Evolutionary conservation across 2,329 filamentous ascomycete species (phyloP), one percentile per base, ranked within the genome.

Genomic region (Fusarium nygamai): DNA sequence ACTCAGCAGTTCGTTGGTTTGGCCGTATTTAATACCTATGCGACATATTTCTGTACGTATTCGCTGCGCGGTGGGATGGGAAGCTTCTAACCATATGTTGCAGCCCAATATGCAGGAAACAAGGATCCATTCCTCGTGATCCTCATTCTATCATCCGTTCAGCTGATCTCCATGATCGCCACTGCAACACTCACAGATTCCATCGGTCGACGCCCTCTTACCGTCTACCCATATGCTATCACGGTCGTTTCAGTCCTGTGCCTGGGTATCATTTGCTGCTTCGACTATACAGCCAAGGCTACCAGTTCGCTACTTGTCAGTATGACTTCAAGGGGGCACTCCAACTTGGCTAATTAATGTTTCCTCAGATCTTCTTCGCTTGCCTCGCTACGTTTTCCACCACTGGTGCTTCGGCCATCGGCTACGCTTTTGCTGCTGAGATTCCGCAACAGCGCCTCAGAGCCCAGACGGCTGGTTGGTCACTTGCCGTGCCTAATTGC

Each of bases 21-120:
- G 7, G 38, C 53, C 2, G 53, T 57, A 0, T 57, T 57, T 1
- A 44, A 44, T 20, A 57, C 54, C 12, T 44, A 57, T 3, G 54
- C 54, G 5, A 57, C 38, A 43, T 57, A 44, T 16, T 57, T 57
- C 38, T 57, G 54, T 31, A 44, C 0, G 53, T n/a, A 6, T 4
- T 6, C 9, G 9, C 3, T n/a, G 13, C 1, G 6, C n/a, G 13
- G 12, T 8, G 20, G 16, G 4, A 0, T 7, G 53, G 3, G 1
- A n/a, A 17, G 5, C 10, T 10, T 11, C 12, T 57, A 12, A 57
- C 27, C 2, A 33, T 43, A 5, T 7, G 2, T 10, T 24, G 3
- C 22, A 57, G 53, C 44, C 29, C 53, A 57, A 24, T 57, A 57
- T 44, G 53, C 53, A 4, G 53, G 53, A 31, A 57, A 57, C 17